Conservation (phyloP, 371 early-diverging fungal genomes). For the Mortierella sp. region DNA sequence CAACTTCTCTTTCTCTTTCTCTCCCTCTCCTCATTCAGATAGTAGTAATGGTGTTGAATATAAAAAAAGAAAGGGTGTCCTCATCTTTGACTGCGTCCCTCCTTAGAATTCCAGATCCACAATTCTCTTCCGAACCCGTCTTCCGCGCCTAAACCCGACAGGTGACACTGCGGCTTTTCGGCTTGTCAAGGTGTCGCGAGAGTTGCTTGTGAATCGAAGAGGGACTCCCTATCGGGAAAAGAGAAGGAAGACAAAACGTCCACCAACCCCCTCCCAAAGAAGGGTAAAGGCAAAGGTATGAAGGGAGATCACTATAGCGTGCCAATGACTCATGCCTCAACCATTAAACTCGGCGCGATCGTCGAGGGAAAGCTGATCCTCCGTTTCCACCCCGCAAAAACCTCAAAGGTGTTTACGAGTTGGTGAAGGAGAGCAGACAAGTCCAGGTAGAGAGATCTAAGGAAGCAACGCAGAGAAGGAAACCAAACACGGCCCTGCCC, state of each 20-base stretch:
- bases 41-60: neutral
- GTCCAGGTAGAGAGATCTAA: slow-evolving; percentile 34
- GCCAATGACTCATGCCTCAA: slow-evolving; percentile 52
- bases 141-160: too few species aligned
- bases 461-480: slow-evolving; percentile 52
- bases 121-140: neutral
- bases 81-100: slow-evolving; percentile 53
- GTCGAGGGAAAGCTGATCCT: slow-evolving; percentile 37
- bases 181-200: too few species aligned
- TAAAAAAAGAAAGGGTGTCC: slow-evolving; percentile 28
- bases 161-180: too few species aligned
- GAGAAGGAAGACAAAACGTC: slow-evolving; percentile 40
- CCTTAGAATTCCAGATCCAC: slow-evolving; percentile 50
- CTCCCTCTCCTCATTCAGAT: neutral
- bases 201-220: too few species aligned
- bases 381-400: too few species aligned
- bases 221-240: too few species aligned
- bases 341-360: slow-evolving; percentile 55
- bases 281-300: slow-evolving; percentile 20
- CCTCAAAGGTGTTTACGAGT: too few species aligned
- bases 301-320: slow-evolving; percentile 50
- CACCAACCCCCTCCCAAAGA: neutral
- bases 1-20: too few species aligned
- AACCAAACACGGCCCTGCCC: slow-evolving; percentile 1
- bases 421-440: too few species aligned